These are phyloP conservation scores for Leccinellum rugosiceps DNA, from an alignment of 768 basidiomycete species.

Conservation along the genomic window DNA sequence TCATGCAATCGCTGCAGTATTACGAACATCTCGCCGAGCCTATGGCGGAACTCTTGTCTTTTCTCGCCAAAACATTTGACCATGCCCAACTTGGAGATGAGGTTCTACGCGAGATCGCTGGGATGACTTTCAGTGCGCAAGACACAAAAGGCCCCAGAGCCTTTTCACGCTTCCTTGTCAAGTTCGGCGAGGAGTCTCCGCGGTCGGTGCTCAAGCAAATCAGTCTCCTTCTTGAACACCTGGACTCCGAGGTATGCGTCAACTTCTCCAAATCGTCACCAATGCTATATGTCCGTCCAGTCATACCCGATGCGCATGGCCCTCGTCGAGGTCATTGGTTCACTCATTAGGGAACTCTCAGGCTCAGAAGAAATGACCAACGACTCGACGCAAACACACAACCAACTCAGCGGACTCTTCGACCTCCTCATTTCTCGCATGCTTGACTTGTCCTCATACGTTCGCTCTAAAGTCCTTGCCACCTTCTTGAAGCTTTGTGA, in stretches of 20 bases:
- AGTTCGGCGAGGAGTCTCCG: constrained; percentile 76
- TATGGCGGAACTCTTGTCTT: constrained; percentile 85
- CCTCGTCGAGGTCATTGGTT: constrained; percentile 85
- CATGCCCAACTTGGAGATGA: constrained; percentile 88
- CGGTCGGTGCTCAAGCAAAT: constrained; percentile 86
- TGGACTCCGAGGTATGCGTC: constrained; percentile 84
- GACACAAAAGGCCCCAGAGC: constrained; percentile 86
- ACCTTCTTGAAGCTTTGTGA: constrained; percentile 78
- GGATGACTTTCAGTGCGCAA: constrained; percentile 70
- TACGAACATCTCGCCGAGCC: constrained; percentile 93
- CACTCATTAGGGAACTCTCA: constrained; percentile 80
- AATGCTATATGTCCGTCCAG: constrained; percentile 37
- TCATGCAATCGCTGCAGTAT: constrained; percentile 91
- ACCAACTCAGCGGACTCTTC: constrained; percentile 78
- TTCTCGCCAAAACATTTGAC: constrained; percentile 83
- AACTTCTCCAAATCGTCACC: background rate
- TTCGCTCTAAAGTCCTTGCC: constrained; percentile 81
- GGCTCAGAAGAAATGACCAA: constrained; percentile 46
- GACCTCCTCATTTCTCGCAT: constrained; percentile 84
- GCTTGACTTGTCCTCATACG: constrained; percentile 86
- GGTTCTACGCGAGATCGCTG: constrained; percentile 82
- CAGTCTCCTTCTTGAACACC: constrained; percentile 73
- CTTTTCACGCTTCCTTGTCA: constrained; percentile 81
- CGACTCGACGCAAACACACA: constrained; percentile 46
- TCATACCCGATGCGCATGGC: constrained; percentile 97